A percentile compares a stretch with the other conserved stretches of the same genome.
Conservation (phyloP, 73 alveolate species). For the Tetrahymena borealis region DNA sequence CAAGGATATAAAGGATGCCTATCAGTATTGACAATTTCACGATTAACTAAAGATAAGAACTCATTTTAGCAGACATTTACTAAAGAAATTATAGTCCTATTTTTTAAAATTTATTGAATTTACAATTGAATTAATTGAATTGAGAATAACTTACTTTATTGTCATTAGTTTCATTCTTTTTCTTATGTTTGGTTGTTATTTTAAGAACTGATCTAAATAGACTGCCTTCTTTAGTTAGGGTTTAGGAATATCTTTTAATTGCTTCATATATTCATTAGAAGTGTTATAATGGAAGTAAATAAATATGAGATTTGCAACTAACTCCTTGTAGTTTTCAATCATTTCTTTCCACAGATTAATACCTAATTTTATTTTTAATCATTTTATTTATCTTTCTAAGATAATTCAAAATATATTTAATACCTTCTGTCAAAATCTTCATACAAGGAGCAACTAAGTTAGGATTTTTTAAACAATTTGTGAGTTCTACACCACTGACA, state of each 20-base stretch:
- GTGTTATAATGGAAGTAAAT: conserved; percentile 37
- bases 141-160: not conserved
- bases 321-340: not conserved
- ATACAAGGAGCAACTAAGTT: not conserved
- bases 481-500: not conserved
- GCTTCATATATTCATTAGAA: conserved; percentile 1
- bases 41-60: not conserved
- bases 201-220: conserved; percentile 5
- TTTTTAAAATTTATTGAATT: not conserved
- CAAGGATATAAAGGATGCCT: conserved; percentile 39
- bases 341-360: not conserved
- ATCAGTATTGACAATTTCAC: conserved; percentile 21
- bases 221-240: not conserved
- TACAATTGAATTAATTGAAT: not conserved
- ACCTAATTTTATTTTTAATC: not conserved
- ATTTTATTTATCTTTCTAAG: not conserved
- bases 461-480: not conserved
- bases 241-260: not conserved
- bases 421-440: not conserved
- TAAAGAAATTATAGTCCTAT: conserved; percentile 13
- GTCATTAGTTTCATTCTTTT: conserved; percentile 30
- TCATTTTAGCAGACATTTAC: conserved; percentile 10
- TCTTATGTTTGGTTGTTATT: conserved; percentile 20
- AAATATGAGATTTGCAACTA: conserved; percentile 1
- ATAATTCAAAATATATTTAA: not conserved